Percentiles rank a stretch among this genome's conserved stretches.
Evolutionary conservation across 2,329 filamentous ascomycete genomes (phyloP).

Genomic region (Didymella lethalis): DNA sequence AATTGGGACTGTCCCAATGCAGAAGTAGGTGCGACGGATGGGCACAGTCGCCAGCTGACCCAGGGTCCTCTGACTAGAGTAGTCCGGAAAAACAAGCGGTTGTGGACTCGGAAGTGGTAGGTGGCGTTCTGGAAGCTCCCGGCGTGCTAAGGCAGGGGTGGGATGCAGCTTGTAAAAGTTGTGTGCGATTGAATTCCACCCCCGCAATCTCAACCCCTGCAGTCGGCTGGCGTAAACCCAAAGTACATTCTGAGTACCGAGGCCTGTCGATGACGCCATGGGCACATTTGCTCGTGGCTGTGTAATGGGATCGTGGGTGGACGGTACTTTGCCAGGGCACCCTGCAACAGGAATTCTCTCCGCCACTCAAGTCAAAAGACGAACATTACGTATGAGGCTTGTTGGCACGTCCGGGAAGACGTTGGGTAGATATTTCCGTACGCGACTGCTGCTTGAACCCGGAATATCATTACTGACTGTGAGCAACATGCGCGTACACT

Average conservation of each 20-base stretch:
- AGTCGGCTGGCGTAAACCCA: not conserved
- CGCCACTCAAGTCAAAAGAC: not conserved
- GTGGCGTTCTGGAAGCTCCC: not conserved
- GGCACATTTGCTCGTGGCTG: not conserved
- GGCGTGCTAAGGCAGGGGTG: not conserved
- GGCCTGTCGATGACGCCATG: not conserved
- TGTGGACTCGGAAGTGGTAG: not conserved
- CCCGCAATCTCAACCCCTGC: not conserved
- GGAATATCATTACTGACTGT: not conserved
- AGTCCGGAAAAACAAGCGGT: not conserved
- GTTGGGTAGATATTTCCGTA: not conserved
- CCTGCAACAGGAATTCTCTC: not conserved
- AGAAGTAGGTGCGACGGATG: conserved; percentile 13
- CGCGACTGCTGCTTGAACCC: not conserved
- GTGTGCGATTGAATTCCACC: not conserved
- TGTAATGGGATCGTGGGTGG: not conserved
- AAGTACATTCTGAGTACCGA: not conserved
- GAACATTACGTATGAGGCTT: conserved; percentile 5
- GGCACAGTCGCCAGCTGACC: conserved; percentile 2
- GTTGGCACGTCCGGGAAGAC: not conserved
- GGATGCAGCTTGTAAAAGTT: not conserved
- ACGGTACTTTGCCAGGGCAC: not conserved
- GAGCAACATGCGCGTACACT: not conserved
- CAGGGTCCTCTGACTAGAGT: conserved; percentile 2
- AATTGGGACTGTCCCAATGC: conserved; percentile 6